A percentile compares a stretch with the other conserved stretches of the same genome.
These are phyloP conservation scores for Colletotrichum echinochloae DNA, from an alignment of 2,329 filamentous ascomycete species.

Conservation along the genomic window DNA sequence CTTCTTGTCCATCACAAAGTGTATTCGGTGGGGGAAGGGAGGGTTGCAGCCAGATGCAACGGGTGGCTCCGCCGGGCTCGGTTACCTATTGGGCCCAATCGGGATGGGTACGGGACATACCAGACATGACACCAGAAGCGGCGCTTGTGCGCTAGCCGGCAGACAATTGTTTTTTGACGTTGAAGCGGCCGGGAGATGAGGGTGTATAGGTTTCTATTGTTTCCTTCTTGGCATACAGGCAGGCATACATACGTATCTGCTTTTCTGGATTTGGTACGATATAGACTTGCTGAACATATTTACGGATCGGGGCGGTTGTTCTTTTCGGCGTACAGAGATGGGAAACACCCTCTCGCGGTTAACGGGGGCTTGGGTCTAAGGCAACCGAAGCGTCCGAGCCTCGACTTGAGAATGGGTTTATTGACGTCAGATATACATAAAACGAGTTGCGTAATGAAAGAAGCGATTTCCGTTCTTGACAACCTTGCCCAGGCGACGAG, in stretches of 20 bases:
- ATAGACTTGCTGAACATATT: conserved; percentile 18
- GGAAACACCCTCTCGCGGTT: not conserved
- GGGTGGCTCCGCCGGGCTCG: no score
- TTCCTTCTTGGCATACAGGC: not conserved
- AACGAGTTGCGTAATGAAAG: conserved; percentile 28
- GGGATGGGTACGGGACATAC: conserved; percentile 1
- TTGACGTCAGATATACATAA: not conserved
- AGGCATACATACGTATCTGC: not conserved
- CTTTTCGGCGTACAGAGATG: not conserved
- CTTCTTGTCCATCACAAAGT: not conserved
- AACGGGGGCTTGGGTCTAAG: not conserved
- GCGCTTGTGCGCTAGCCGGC: not conserved
- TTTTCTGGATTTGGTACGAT: conserved; percentile 28
- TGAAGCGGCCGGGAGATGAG: not conserved
- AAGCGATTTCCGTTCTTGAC: not conserved
- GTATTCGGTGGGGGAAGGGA: not conserved
- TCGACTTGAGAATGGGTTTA: not conserved
- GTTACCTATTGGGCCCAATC: not conserved
- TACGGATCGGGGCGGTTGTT: not conserved
- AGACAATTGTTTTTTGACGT: conserved; percentile 20
- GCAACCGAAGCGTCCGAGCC: not conserved
- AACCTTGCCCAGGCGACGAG: not conserved
- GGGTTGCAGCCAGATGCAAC: not conserved
- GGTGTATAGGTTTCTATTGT: not conserved
- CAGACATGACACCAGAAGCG: conserved; percentile 14